phyloP scores from a whole-genome alignment of 805 yeast species.

The Aciculoconidium aculeatum region DNA sequence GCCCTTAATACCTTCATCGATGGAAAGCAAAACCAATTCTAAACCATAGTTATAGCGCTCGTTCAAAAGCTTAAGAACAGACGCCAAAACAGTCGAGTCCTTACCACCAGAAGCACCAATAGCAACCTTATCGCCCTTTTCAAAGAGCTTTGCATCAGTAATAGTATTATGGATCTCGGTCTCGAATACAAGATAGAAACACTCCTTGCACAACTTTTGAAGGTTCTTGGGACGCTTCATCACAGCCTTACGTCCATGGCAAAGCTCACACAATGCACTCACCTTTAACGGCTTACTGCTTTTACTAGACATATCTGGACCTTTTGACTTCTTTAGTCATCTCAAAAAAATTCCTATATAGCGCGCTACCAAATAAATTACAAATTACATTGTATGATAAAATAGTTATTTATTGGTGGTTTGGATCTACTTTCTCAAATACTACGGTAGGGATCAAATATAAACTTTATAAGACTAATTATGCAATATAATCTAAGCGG shows the following conservation, averaged over 20 bases:
- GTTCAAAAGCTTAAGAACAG: constrained; percentile 78
- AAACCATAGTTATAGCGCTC: constrained; percentile 86
- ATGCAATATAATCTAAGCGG: constrained; percentile 12
- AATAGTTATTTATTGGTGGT: no score
- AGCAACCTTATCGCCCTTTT: constrained; percentile 82
- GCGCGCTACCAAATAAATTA: no score
- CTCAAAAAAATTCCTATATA: no score
- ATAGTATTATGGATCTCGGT: constrained; percentile 94
- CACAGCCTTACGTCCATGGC: constrained; percentile 77
- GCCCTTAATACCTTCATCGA: constrained; percentile 96
- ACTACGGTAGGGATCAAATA: no score
- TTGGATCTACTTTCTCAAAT: no score
- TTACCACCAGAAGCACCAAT: constrained; percentile 99
- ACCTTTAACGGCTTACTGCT: constrained; percentile 25
- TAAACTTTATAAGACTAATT: no score
- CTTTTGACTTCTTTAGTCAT: no score
- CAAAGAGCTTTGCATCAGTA: constrained; percentile 58
- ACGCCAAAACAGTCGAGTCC: constrained; percentile 93
- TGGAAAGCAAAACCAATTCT: constrained; percentile 73
- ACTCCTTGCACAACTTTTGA: constrained; percentile 82
- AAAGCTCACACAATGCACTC: constrained; percentile 67
- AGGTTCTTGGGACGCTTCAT: constrained; percentile 89
- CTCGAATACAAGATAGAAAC: constrained; percentile 88
- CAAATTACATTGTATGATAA: no score
- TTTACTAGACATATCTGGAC: no score